Evolutionary conservation across 257 asterid genomes (phyloP).

Genomic region (Solanum dulcamara): DNA sequence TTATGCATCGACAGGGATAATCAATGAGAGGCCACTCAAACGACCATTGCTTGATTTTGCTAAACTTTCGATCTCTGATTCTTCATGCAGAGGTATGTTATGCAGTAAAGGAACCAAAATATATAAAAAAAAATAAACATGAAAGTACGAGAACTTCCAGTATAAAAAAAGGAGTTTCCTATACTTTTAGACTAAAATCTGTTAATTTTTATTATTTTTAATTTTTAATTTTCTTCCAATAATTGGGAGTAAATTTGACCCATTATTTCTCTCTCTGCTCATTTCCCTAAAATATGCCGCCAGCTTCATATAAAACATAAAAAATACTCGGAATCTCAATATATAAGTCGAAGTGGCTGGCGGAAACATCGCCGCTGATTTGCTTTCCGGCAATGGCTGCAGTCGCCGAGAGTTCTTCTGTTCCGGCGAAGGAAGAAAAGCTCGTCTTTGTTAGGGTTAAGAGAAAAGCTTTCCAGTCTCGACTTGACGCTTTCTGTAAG

Average conservation of each 20-base stretch:
- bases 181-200: no score
- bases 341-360: neutral
- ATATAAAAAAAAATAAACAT: neutral
- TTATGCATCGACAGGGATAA: conserved; percentile 37
- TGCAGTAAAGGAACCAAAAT: neutral
- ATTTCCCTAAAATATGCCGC: neutral
- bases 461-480: conserved; percentile 45
- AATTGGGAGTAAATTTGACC: neutral
- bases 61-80: conserved; percentile 52
- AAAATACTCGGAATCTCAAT: neutral
- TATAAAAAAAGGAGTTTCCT: no score
- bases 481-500: conserved; percentile 73
- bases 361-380: neutral
- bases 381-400: conserved; percentile 28
- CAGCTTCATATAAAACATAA: neutral
- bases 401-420: conserved; percentile 17
- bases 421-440: conserved; percentile 25
- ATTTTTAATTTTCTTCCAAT: no score
- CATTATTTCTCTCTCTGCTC: neutral
- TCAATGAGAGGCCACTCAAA: conserved; percentile 56
- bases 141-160: neutral
- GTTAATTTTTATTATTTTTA: no score
- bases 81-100: conserved; percentile 41
- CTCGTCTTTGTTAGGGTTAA: conserved; percentile 88
- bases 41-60: conserved; percentile 54